A percentile compares a stretch with the other conserved stretches of the same genome.
phyloP scores from a whole-genome alignment of 2,329 filamentous ascomycete species.

The Colletotrichum viniferum region DNA sequence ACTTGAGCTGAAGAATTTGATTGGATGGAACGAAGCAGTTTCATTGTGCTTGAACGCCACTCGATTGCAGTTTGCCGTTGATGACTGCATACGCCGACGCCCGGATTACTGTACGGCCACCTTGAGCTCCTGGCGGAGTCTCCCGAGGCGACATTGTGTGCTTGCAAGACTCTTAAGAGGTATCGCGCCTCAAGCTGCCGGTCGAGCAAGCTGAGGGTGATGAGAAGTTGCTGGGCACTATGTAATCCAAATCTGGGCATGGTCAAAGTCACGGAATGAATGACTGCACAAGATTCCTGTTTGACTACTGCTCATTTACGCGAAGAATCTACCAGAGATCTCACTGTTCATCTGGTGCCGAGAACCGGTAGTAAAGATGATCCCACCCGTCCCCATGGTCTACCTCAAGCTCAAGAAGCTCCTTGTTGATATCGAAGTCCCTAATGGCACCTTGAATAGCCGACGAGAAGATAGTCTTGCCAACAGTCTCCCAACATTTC shows the following conservation, averaged over 20 bases:
- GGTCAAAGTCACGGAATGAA: not conserved
- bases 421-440: not conserved
- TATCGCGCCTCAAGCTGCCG: not conserved
- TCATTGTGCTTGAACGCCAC: not conserved
- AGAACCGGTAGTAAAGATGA: not conserved
- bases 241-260: not conserved
- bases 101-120: not conserved
- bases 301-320: not conserved
- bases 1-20: not conserved
- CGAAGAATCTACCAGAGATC: not conserved
- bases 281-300: fast-evolving
- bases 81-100: not conserved
- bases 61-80: not conserved
- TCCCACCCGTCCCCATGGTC: not conserved
- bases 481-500: not conserved
- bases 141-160: not conserved
- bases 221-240: not conserved
- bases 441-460: not conserved
- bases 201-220: not conserved
- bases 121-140: not conserved
- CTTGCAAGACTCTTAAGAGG: fast-evolving
- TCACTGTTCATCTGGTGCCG: not conserved
- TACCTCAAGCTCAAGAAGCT: not conserved
- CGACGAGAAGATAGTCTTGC: not conserved
- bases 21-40: fast-evolving